These are phyloP conservation scores for Coprinellus micaceus DNA, from an alignment of 768 basidiomycete species.

Conservation along the genomic window DNA sequence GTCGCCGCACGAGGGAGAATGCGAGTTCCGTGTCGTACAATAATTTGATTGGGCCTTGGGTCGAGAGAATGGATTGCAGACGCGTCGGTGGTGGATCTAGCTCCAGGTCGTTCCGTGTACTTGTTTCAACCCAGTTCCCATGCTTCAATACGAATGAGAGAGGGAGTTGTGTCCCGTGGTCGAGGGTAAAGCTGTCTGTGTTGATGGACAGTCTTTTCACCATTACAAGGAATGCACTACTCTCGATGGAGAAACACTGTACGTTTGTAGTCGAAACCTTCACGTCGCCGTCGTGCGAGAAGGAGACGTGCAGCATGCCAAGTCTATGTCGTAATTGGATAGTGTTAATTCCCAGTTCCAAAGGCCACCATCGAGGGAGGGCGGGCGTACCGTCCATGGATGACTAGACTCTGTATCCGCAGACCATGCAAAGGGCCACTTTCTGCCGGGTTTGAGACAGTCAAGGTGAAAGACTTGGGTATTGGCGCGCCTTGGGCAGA, in stretches of 20 bases:
- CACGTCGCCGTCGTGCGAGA: background rate
- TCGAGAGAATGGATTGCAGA: constrained; percentile 62
- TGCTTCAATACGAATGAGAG: constrained; percentile 2
- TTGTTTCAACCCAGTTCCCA: constrained; percentile 8
- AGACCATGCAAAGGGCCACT: constrained; percentile 71
- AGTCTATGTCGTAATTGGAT: background rate
- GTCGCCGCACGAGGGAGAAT: constrained; percentile 54
- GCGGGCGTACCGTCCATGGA: constrained; percentile 64
- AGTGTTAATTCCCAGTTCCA: background rate
- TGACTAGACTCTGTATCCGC: constrained; percentile 50
- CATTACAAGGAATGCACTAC: background rate
- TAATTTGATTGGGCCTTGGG: constrained; percentile 49
- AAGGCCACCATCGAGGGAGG: background rate
- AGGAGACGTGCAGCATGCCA: background rate
- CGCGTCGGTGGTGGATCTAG: constrained; percentile 39
- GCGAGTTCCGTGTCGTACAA: constrained; percentile 40
- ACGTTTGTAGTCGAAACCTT: constrained; percentile 12
- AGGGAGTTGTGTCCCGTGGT: background rate
- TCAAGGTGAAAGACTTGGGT: constrained; percentile 57
- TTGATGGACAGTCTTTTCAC: background rate
- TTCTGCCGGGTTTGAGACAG: constrained; percentile 65
- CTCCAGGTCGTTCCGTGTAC: background rate
- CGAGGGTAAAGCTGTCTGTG: background rate
- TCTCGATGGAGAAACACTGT: constrained; percentile 10
- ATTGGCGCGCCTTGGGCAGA: background rate